Evolutionary conservation across 176 grass and related monocot genomes (phyloP).

Genomic region (Guadua angustifolia): DNA sequence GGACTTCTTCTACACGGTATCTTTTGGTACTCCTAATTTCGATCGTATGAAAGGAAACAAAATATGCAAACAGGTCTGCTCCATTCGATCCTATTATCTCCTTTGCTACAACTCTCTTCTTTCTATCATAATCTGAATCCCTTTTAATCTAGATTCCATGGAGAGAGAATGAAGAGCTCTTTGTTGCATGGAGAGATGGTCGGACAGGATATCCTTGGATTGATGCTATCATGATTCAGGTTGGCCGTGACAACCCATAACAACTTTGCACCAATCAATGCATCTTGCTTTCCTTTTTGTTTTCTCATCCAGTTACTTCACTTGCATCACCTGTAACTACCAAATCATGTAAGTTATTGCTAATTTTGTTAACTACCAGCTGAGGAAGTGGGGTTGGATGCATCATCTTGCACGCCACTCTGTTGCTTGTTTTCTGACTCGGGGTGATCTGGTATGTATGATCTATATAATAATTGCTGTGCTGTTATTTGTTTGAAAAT

Average conservation of each 20-base stretch:
- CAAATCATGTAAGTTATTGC: slow-evolving; percentile 24
- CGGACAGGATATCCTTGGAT: slow-evolving; percentile 94
- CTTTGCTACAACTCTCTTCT: background rate
- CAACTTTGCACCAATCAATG: background rate
- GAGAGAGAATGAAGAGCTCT: slow-evolving; percentile 65
- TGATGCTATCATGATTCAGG: slow-evolving; percentile 98
- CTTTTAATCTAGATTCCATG: slow-evolving; percentile 72
- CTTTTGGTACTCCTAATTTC: slow-evolving; percentile 87
- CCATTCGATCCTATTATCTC: background rate
- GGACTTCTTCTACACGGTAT: slow-evolving; percentile 88
- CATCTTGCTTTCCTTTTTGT: background rate
- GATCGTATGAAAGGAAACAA: slow-evolving; percentile 79
- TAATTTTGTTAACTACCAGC: slow-evolving; percentile 41
- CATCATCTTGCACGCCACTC: slow-evolving; percentile 97
- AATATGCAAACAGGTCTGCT: slow-evolving; percentile 80
- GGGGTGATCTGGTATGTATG: slow-evolving; percentile 78
- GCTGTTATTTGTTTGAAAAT: slow-evolving; percentile 6
- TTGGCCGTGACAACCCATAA: slow-evolving; percentile 21
- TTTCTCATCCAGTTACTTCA: slow-evolving; percentile 19
- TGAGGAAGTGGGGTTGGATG: slow-evolving; percentile 91
- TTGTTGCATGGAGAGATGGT: slow-evolving; percentile 83
- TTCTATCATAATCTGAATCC: background rate
- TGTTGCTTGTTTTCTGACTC: slow-evolving; percentile 92
- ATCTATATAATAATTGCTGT: background rate
- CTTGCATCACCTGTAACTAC: slow-evolving; percentile 11